Evolutionary conservation across 179 eudicot species (phyloP).

Genomic region (Gypsophila paniculata): DNA sequence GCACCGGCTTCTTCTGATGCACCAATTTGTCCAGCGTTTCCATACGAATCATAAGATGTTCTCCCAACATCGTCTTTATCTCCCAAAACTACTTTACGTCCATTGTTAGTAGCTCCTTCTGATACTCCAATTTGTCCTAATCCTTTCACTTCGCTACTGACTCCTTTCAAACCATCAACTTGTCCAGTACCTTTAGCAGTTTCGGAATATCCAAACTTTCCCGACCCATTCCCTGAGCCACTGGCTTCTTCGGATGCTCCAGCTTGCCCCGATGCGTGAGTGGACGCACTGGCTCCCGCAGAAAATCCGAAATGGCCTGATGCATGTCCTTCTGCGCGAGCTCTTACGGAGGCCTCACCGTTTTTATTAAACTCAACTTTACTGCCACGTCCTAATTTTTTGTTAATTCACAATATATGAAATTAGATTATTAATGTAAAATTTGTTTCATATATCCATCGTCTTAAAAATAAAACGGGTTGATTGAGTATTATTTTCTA

Average conservation of each 20-base stretch:
- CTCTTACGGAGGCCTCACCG: not conserved
- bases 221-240: not conserved
- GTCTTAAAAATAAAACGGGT: too few relatives aligned
- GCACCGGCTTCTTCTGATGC: not conserved
- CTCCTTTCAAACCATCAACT: not conserved
- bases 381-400: not conserved
- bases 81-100: too few relatives aligned
- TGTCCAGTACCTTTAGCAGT: not conserved
- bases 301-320: not conserved
- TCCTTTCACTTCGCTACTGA: not conserved
- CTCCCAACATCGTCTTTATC: too few relatives aligned
- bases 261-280: not conserved
- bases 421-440: too few relatives aligned
- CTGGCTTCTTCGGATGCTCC: not conserved
- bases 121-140: not conserved
- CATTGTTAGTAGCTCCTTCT: not conserved
- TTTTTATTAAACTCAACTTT: not conserved
- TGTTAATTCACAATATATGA: too few relatives aligned
- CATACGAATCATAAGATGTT: too few relatives aligned
- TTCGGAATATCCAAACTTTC: not conserved
- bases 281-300: not conserved
- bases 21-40: too few relatives aligned
- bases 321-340: not conserved
- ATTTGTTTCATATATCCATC: too few relatives aligned
- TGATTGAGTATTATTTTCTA: not conserved